phyloP scores from a whole-genome alignment of 1,139 yeast species.

The Entelexis paramagnoliae region DNA sequence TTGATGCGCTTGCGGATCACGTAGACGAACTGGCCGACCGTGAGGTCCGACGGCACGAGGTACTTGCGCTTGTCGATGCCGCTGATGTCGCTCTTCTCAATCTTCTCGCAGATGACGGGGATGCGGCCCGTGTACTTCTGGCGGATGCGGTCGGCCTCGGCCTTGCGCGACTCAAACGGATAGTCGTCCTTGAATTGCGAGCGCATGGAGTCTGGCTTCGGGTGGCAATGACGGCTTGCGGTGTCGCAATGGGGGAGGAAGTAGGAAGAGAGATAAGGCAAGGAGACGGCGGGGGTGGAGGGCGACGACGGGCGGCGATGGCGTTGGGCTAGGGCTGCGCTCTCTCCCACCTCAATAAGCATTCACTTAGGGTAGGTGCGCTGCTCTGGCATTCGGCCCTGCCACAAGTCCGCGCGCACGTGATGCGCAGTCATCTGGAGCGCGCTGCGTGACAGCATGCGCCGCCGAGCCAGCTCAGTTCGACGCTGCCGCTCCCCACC shows the following conservation, averaged over 20 bases:
- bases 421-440: not conserved
- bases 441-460: too few relatives aligned
- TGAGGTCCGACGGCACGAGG: constrained; percentile 88
- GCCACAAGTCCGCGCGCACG: not conserved
- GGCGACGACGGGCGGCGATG: constrained; percentile 4
- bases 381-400: not conserved
- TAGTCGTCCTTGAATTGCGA: constrained; percentile 90
- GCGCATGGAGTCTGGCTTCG: constrained; percentile 42
- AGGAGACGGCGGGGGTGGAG: constrained; percentile 5
- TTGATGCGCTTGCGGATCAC: constrained; percentile 93
- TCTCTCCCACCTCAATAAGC: not conserved
- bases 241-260: not conserved
- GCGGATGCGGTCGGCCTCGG: constrained; percentile 86
- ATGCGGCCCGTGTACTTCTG: constrained; percentile 85
- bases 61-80: constrained; percentile 95
- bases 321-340: constrained; percentile 5
- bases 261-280: constrained; percentile 5
- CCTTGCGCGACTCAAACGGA: constrained; percentile 88
- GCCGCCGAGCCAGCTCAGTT: too few relatives aligned
- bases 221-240: constrained; percentile 8
- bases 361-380: not conserved
- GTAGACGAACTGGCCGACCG: constrained; percentile 96
- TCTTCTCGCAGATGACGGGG: constrained; percentile 94
- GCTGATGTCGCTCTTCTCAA: constrained; percentile 91
- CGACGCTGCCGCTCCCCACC: too few relatives aligned